A percentile compares a stretch with the other conserved stretches of the same genome.
Evolutionary conservation across 495 filamentous ascomycete species (phyloP).

Genomic region (Penicillium malachiteum): DNA sequence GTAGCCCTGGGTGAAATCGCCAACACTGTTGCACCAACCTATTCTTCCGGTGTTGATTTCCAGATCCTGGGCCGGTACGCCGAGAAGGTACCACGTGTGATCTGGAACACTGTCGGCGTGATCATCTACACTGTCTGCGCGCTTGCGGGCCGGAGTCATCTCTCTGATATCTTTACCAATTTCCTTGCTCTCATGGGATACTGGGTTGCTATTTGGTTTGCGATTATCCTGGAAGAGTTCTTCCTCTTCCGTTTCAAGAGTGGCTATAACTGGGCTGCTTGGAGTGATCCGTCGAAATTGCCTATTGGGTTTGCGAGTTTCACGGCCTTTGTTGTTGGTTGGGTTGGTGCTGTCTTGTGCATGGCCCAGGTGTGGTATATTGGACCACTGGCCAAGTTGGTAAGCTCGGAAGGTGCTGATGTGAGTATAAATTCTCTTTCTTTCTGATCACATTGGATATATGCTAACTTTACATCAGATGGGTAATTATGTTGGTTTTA

Average conservation of each 20-base stretch:
- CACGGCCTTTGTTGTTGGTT: conserved; percentile 63
- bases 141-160: conserved; percentile 58
- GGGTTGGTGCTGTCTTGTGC: conserved; percentile 66
- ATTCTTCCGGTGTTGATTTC: conserved; percentile 67
- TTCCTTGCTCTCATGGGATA: conserved; percentile 75
- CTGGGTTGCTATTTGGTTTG: conserved; percentile 67
- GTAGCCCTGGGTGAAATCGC: conserved; percentile 68
- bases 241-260: conserved; percentile 55
- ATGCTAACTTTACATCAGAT: conserved; percentile 33
- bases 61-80: conserved; percentile 61
- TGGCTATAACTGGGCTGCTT: conserved; percentile 60
- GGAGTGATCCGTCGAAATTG: conserved; percentile 58
- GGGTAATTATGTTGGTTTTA: conserved; percentile 52
- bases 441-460: background rate
- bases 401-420: conserved; percentile 63
- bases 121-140: conserved; percentile 64
- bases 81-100: conserved; percentile 56
- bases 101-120: conserved; percentile 62
- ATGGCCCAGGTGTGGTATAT: conserved; percentile 74
- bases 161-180: conserved; percentile 67
- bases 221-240: conserved; percentile 63
- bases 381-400: conserved; percentile 56
- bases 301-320: conserved; percentile 64
- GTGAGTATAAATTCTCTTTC: conserved; percentile 23
- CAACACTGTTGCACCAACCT: conserved; percentile 68